Evolutionary conservation across 2,329 filamentous ascomycete species (phyloP), one percentile per base, ranked within the genome.

Genomic region (Colletotrichum incanum): DNA sequence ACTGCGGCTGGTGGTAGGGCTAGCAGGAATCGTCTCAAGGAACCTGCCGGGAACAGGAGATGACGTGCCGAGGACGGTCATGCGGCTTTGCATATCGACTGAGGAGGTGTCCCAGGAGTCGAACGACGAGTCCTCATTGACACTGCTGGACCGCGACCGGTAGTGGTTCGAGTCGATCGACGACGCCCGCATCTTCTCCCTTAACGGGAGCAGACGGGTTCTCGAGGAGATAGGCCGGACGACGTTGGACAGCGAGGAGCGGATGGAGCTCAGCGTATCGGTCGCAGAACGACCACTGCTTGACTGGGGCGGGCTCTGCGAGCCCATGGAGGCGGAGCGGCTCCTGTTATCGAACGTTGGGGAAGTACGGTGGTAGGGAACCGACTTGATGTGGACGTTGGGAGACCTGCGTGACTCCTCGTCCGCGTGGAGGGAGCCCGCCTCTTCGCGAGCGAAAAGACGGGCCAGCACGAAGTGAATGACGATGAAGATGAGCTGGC

Each of bases 21-120:
- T 91, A 28, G 88, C 90, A 1, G 90, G 93, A 66, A 95, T 95
- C 0, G 93, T 92, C 78, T 94, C 93, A 7, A 95, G 85, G 64
- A 88, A 87, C 39, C 86, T 86, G 71, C 84, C 83, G n/a, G 84
- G 76, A 16, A 84, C 77, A 55, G 84, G 84, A 18, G 84, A 83
- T 31, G 86, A 84, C 14, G 85, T 81, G 64, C 87, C 88, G 63
- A 90, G 77, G 1, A 91, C 87, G 2, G 87, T 86, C 75, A 91
- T 88, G 37, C 90, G 87, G 75, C 87, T 88, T 74, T 91, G 88
- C 3, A 88, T 82, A 75, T 92, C 91, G 2, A 94, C 90, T 0
- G 86, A 85, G 0, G 91, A 93, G 0, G 91, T 93, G 77, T 94
- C 92, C 93, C 93, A 94, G 2, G 88, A 91, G 76, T 94, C 93